Evolutionary conservation across 352 stramenopile genomes (phyloP), one percentile per base, ranked within the genome.

Genomic region (Phytophthora sp.): DNA sequence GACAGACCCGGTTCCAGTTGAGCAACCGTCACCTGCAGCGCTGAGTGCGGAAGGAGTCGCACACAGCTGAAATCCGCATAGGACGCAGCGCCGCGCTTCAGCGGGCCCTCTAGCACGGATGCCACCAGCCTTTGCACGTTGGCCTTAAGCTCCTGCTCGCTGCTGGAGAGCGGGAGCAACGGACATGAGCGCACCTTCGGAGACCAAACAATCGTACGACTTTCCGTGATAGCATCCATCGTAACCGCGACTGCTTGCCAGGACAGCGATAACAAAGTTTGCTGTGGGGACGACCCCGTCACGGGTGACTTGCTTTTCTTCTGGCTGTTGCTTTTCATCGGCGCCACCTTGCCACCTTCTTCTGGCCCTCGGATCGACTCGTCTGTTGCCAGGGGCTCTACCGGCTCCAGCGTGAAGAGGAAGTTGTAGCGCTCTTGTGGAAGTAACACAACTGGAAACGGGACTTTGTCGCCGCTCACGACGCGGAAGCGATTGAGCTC

Each of bases 341-440:
- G 7, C 20, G 41, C 62, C 37, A 20, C 28, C 17, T 67, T 13
- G 24, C 37, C 45, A 51, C 34, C 55, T 55, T 12, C 34, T 43
- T 56, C 49, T 59, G 44, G 32, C 23, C 30, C 17, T 24, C 41
- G 17, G 15, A 53, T 31, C 15, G 66, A 48, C 52, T 66, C 68
- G 27, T 70, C 20, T 30, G 15, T 53, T 8, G 45, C 31, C 31
- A 55, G 30, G 20, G 45, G 27, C 27, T 74, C 62, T 17, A 64
- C 52, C 41, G 63, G 62, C 52, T 82, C 76, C 44, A 88, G 34
- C 34, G 83, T 51, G 31, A 76, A 84, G 8, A 84, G 50, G 30
- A 91, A 92, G 54, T 91, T 89, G 67, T 76, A 84, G 56, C 84
- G 74, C 56, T 92, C 84, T 24, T 73, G 66, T 3, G 81, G 69